These are phyloP conservation scores for Yarrowia sp. DNA, from an alignment of 805 yeast species.

Conservation along the genomic window DNA sequence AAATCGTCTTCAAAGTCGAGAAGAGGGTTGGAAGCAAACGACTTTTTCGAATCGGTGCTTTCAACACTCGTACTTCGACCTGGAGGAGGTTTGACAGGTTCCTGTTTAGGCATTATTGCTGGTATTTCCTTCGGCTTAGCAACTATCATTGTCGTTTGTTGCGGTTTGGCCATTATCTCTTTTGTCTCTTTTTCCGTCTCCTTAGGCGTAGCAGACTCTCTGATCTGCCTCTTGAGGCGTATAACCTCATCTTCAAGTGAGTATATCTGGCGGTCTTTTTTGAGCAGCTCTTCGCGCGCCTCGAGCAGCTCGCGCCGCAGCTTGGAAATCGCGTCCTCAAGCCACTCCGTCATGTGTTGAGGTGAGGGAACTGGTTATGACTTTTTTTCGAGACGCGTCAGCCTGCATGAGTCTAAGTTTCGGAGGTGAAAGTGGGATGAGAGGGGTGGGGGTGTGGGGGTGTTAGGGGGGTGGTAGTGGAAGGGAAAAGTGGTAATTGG, in stretches of 20 bases:
- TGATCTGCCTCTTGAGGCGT: neutral
- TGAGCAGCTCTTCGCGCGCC: neutral
- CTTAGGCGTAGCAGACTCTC: no score
- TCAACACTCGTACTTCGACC: neutral
- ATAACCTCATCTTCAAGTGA: neutral
- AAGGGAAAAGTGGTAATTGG: no score
- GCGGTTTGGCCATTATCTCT: no score
- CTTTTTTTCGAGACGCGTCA: neutral
- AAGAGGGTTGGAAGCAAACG: neutral
- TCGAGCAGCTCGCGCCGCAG: neutral
- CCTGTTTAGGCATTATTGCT: no score
- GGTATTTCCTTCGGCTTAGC: no score
- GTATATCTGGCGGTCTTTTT: neutral
- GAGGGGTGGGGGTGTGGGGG: no score
- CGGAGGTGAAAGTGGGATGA: no score
- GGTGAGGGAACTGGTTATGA: neutral
- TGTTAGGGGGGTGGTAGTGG: no score
- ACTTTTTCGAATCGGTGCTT: neutral
- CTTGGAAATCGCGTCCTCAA: conserved; percentile 2
- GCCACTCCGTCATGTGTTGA: neutral
- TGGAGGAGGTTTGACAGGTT: no score
- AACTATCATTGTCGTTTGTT: no score
- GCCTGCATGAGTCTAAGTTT: neutral
- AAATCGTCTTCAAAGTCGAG: neutral
- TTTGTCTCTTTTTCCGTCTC: no score